phyloP scores from a whole-genome alignment of 768 basidiomycete species.

The Pisolithus microcarpus region DNA sequence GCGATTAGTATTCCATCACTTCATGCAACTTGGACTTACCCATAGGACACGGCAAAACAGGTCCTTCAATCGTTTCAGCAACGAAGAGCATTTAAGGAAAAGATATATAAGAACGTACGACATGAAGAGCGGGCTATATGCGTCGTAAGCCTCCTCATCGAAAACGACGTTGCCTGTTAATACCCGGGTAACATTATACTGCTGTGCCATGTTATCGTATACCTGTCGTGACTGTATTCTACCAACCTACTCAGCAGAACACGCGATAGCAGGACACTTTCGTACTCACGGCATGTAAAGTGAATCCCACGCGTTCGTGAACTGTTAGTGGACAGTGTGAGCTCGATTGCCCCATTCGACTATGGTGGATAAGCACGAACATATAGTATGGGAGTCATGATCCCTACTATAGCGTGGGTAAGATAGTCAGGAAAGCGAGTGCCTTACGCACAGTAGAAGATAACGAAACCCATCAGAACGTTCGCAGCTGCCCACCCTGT shows the following conservation, averaged over 20 bases:
- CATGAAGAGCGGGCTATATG: conserved; percentile 56
- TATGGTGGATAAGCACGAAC: conserved; percentile 44
- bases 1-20: conserved; percentile 23
- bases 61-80: conserved; percentile 9
- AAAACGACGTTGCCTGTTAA: conserved; percentile 47
- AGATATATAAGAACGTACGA: conserved; percentile 26
- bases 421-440: background rate
- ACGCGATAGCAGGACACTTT: background rate
- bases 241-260: background rate
- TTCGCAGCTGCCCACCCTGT: conserved; percentile 74
- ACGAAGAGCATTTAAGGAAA: conserved; percentile 5
- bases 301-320: conserved; percentile 56
- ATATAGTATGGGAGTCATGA: conserved; percentile 30
- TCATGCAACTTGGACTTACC: conserved; percentile 7
- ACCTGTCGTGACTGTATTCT: conserved; percentile 55
- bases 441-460: conserved; percentile 55
- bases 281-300: conserved; percentile 49
- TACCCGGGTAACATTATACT: conserved; percentile 56
- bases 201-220: conserved; percentile 50
- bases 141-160: conserved; percentile 44
- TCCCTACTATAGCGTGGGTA: conserved; percentile 13
- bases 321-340: conserved; percentile 24
- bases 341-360: conserved; percentile 10
- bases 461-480: conserved; percentile 54
- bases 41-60: conserved; percentile 25